Base-by-base conservation (phyloP, 2,329 filamentous ascomycete species). In the Fusarium sp. region DNA sequence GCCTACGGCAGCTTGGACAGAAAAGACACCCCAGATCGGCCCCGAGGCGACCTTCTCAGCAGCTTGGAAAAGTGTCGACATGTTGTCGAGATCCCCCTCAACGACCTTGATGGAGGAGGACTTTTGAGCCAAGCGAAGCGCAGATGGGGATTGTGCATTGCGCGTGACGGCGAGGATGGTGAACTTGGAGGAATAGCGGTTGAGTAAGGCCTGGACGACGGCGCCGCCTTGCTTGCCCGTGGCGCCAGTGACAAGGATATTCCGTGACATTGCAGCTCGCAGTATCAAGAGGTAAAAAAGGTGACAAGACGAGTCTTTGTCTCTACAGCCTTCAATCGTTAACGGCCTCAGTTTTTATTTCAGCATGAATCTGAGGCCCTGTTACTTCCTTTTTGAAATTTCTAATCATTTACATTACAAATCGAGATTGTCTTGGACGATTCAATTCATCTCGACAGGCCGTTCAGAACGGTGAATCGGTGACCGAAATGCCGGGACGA, bases 21-120 rank as follows among this genome's bases (percentile, higher is more conserved):
- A 66, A 44, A 66, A 69, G 6, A 71, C 64, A 0, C 64, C 64
- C 66, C 64, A 68, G 4, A 68, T n/a, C n/a, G n/a, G n/a, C n/a
- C n/a, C n/a, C n/a, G 46, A 4, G 63, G 57, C 6, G n/a, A 60
- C 39, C 23, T 54, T 24, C 28, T 63, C 59, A 13, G 67, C 63
- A n/a, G 57, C 63, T 29, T 52, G 29, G 24, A 70, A 70, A 3
- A 70, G 55, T 15, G 63, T 47, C 3, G 66, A 43, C 8, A 70
- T 53, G 1, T 53, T 49, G 15, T 61, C 42, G 5, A 70, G 58
- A 8, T 60, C 46, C 1, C 68, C 66, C 21, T 69, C 29, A 8
- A 69, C 24, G 2, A 69, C 46, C 12, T 28, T 66, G 20, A 69
- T 44, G 8, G 37, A 55, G 5, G 42, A 3, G 3, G 66, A 69